Evolutionary conservation across 495 filamentous ascomycete species (phyloP).

Genomic region (Tuber microsphaerosporum): DNA sequence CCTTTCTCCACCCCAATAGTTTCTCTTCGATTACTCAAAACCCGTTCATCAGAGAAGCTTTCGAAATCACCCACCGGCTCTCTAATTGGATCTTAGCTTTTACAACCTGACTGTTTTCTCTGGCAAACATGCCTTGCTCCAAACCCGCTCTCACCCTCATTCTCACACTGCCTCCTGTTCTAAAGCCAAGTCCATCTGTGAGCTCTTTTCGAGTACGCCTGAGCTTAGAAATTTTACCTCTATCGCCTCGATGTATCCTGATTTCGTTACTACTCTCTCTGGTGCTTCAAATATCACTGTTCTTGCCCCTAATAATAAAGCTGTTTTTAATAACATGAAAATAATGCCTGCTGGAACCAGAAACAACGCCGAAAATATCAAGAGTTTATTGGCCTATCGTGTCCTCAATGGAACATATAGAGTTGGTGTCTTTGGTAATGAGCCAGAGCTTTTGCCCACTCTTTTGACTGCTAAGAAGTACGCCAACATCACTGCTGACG

Average conservation of each 20-base stretch:
- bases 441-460: slow-evolving; percentile 52
- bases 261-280: slow-evolving; percentile 44
- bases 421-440: slow-evolving; percentile 44
- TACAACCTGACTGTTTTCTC: not conserved
- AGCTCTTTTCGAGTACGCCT: slow-evolving; percentile 5
- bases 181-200: slow-evolving; percentile 21
- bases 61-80: not conserved
- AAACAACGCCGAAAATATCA: slow-evolving; percentile 43
- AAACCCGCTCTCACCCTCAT: slow-evolving; percentile 17
- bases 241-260: slow-evolving; percentile 45
- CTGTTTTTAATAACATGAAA: slow-evolving; percentile 46
- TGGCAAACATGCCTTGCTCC: slow-evolving; percentile 14
- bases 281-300: slow-evolving; percentile 54
- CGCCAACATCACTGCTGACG: slow-evolving; percentile 47
- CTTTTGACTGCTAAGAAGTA: slow-evolving; percentile 50
- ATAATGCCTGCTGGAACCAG: slow-evolving; percentile 33
- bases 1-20: not conserved
- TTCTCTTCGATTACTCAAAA: not conserved
- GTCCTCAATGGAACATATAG: slow-evolving; percentile 54
- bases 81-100: not conserved
- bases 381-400: slow-evolving; percentile 58
- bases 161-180: slow-evolving; percentile 15
- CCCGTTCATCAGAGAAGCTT: not conserved
- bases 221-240: slow-evolving; percentile 10
- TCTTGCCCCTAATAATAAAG: slow-evolving; percentile 58